phyloP scores from a whole-genome alignment of 768 basidiomycete genomes.

The Butyriboletus loyo region DNA sequence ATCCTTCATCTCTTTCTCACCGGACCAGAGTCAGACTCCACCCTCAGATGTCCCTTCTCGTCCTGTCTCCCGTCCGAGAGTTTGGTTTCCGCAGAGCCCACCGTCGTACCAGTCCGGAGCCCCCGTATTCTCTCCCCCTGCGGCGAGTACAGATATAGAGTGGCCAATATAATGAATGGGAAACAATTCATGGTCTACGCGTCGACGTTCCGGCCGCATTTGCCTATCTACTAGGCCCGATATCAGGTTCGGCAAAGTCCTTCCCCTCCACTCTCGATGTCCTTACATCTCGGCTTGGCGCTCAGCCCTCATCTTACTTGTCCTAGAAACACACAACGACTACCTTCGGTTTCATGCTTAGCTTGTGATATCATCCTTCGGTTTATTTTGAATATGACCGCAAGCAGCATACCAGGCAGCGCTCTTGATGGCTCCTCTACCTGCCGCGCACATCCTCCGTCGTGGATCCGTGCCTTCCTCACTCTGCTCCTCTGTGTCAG shows the following conservation, averaged over 20 bases:
- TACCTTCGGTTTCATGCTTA: slow-evolving; percentile 76
- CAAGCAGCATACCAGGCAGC: slow-evolving; percentile 74
- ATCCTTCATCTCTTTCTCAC: slow-evolving; percentile 1
- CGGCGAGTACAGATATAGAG: slow-evolving; percentile 37
- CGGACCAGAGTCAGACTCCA: slow-evolving; percentile 49
- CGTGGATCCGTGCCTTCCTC: slow-evolving; percentile 49
- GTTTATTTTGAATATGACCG: slow-evolving; percentile 6
- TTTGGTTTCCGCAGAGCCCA: slow-evolving; percentile 52
- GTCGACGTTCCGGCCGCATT: slow-evolving; percentile 65
- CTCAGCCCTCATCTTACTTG: slow-evolving; percentile 58
- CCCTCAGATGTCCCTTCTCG: slow-evolving; percentile 54
- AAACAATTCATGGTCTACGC: slow-evolving; percentile 63
- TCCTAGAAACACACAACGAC: slow-evolving; percentile 76
- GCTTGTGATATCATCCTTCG: slow-evolving; percentile 17
- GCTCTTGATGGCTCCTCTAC: slow-evolving; percentile 60
- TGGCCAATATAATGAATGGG: slow-evolving; percentile 56
- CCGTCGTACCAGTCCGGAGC: slow-evolving; percentile 72
- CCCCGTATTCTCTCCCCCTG: slow-evolving; percentile 39
- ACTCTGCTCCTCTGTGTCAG: slow-evolving; percentile 44
- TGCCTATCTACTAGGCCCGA: slow-evolving; percentile 65
- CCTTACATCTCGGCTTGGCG: not conserved
- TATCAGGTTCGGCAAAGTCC: slow-evolving; percentile 54
- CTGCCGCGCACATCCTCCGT: slow-evolving; percentile 54
- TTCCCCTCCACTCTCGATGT: not conserved
- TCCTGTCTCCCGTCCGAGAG: slow-evolving; percentile 31